A percentile compares a stretch with the other conserved stretches of the same genome.
phyloP scores from a whole-genome alignment of 2,329 filamentous ascomycete species.

The Botrytis hyacinthi region DNA sequence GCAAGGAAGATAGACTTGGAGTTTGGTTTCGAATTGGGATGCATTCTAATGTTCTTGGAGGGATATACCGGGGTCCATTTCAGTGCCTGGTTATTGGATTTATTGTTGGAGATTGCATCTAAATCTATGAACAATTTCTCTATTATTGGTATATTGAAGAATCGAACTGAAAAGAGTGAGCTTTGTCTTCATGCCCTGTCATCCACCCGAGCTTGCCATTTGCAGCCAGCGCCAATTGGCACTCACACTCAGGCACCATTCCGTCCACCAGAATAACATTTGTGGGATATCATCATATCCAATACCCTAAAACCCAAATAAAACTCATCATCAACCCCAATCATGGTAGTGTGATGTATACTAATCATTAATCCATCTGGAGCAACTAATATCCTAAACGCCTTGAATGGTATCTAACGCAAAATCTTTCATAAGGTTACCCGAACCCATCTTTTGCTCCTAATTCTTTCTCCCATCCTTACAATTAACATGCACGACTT shows the following conservation, averaged over 20 bases:
- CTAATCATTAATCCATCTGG: background rate
- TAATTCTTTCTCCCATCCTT: conserved; percentile 28
- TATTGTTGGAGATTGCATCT: background rate
- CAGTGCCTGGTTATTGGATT: background rate
- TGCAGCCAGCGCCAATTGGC: background rate
- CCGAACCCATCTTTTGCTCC: background rate
- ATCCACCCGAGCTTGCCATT: background rate
- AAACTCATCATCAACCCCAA: background rate
- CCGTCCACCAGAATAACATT: background rate
- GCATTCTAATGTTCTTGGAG: background rate
- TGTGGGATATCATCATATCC: background rate
- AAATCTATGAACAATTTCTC: background rate
- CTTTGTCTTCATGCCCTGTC: background rate
- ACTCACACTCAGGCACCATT: background rate
- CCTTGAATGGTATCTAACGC: conserved; percentile 4
- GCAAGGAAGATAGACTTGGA: background rate
- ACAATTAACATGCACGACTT: conserved; percentile 37
- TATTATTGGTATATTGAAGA: background rate
- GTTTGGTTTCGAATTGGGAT: conserved; percentile 9
- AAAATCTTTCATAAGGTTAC: background rate
- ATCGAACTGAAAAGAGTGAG: background rate
- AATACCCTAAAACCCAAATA: background rate
- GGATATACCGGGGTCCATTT: background rate
- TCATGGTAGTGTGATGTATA: background rate
- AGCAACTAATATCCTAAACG: conserved; percentile 4